A percentile compares a stretch with the other conserved stretches of the same genome.
phyloP scores from a whole-genome alignment of 164 flowering plant species.

The Berberis vulgaris region DNA sequence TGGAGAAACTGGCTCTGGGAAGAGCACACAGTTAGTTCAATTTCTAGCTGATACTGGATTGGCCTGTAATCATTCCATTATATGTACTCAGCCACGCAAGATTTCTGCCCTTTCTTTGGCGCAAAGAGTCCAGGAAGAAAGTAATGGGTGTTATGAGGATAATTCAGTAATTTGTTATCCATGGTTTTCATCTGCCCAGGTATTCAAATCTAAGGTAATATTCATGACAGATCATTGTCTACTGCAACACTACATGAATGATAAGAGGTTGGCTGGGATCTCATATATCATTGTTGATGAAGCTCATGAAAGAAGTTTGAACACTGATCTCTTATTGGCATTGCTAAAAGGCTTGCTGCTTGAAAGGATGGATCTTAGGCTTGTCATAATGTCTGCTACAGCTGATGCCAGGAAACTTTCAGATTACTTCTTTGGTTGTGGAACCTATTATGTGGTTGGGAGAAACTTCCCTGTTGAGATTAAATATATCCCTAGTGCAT shows the following conservation, averaged over 20 bases:
- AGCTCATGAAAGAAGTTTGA: conserved; percentile 98
- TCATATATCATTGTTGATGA: conserved; percentile 90
- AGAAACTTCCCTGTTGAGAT: conserved; percentile 85
- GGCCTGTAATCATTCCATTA: conserved; percentile 36
- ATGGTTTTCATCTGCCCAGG: conserved; percentile 43
- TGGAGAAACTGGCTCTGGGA: conserved; percentile 99
- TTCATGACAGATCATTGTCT: conserved; percentile 88
- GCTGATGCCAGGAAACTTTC: conserved; percentile 82
- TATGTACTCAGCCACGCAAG: conserved; percentile 96
- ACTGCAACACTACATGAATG: conserved; percentile 77
- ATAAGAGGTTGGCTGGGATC: conserved; percentile 44
- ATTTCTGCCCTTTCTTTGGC: conserved; percentile 84
- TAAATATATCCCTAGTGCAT: conserved; percentile 38
- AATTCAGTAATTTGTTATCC: conserved; percentile 40
- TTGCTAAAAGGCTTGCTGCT: conserved; percentile 53
- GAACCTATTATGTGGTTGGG: conserved; percentile 54
- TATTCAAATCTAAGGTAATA: conserved; percentile 39
- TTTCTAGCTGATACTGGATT: conserved; percentile 81
- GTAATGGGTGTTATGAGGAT: conserved; percentile 58
- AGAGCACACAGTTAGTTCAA: conserved; percentile 94
- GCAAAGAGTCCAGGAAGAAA: conserved; percentile 75
- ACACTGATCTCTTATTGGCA: conserved; percentile 88
- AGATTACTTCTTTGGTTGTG: conserved; percentile 64
- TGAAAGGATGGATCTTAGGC: conserved; percentile 55
- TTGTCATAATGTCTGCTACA: conserved; percentile 97